Base-by-base conservation (phyloP, 306 rosid genomes). In the Ormosia emarginata region DNA sequence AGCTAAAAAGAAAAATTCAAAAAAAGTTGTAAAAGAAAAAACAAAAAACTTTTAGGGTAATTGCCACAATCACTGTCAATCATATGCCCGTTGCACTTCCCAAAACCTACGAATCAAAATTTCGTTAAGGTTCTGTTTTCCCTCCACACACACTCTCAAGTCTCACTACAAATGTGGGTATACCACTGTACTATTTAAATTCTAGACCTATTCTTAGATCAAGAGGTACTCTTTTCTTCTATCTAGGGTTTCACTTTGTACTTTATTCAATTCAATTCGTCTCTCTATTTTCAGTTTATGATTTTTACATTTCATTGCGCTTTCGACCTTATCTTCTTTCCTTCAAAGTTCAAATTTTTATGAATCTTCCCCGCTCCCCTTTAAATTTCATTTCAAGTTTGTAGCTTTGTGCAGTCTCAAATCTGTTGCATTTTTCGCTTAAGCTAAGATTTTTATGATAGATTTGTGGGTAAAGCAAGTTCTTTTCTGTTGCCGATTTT, bases 111-210 rank as follows among this genome's bases (percentile, higher is more conserved):
- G 2, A 57, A 57, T 57, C 36, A 57, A 57, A 57, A 18, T 24
- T 18, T 30, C 2, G 5, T 34, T 52, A 10, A 2, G n/a, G 11
- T 4, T 24, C 24, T 24, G 78, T 80, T 62, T 88, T 81, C 89
- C 91, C 86, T 85, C 90, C 87, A 67, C 74, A 32, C 13, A 30
- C 34, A 2, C 86, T 12, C 81, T 49, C 72, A 24, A 24, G 24
- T 24, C 24, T 24, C 24, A 24, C 24, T 24, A 24, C 24, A 24
- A 24, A 24, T 24, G 24, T 24, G 24, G 24, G 1, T 24, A 24
- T 24, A 24, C 24, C 24, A 24, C 24, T 24, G 24, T 74, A 7
- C 17, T 12, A n/a, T 63, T 63, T 34, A 12, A 63, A 33, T 63
- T 59, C 2, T 15, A 47, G 39, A 47, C 24, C 24, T 24, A 24